Base-by-base conservation (phyloP, 208 protist species). In the Endotrypanum monterogeii region DNA sequence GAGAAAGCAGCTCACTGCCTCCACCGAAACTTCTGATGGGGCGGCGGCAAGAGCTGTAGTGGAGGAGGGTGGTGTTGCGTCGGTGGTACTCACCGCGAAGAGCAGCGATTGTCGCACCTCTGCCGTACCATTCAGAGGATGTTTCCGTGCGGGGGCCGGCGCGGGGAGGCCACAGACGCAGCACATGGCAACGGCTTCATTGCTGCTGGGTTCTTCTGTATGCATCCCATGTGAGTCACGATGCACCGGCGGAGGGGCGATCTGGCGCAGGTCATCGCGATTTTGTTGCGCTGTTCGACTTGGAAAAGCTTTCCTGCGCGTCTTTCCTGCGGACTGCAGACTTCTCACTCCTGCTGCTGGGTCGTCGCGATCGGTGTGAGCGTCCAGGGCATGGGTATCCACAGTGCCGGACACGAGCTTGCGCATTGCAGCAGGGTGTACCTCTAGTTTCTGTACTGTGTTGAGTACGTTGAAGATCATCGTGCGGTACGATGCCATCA, bases 401-500 rank as follows among this genome's bases (percentile, higher is more conserved):
- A 3, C 28, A 18, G 14, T 58, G 1, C 57, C 77, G 23, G 62
- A 7, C n/a, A 82, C 35, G 28, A 85, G 32, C 46, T 83, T 48
- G 67, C 76, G 61, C 58, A 82, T 58, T 25, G 52, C 72, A n/a
- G 25, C 44, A 16, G 74, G 82, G 14, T 75, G 67, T 8, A 83
- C 77, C 20, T 67, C 61, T 32, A 96, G 66, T 60, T 88, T 88
- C 48, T 79, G 83, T 8, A 87, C 85, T 8, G 83, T 91, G 73
- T 86, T 93, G 14, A 97, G 68, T 46, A 95, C 83, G 68, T 97
- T 97, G 71, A 95, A 97, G n/a, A 94, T 69, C 60, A 86, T 88
- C 2, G 93, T 89, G 54, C 83, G 83, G 55, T 89, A 93, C 37
- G 75, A 73, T 0, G 44, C 7, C 28, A 87, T 75, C 68, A 91